Evolutionary conservation across 306 rosid genomes (phyloP).

Genomic region (Quercus robur): DNA sequence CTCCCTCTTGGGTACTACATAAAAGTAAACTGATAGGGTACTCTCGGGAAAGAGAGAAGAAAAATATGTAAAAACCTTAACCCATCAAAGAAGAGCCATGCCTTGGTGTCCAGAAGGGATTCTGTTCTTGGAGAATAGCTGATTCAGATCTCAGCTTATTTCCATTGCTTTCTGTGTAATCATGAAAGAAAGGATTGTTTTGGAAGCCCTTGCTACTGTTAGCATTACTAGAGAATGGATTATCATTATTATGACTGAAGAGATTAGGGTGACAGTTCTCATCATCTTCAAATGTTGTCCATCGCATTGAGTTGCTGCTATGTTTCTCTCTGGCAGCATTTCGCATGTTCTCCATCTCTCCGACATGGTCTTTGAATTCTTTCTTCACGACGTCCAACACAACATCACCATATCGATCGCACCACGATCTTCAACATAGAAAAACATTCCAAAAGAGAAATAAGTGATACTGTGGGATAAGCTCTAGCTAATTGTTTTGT

Average conservation of each 20-base stretch:
- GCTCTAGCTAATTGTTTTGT: too few relatives aligned
- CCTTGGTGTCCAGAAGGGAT: slow-evolving; percentile 47
- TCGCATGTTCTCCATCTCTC: slow-evolving; percentile 70
- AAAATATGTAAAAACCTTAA: neutral
- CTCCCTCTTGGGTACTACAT: neutral
- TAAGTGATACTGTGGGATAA: neutral
- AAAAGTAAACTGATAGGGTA: neutral
- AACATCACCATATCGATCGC: slow-evolving; percentile 68
- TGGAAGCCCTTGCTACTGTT: neutral
- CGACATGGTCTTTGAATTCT: slow-evolving; percentile 76
- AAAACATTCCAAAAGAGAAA: neutral
- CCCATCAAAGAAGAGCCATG: slow-evolving; percentile 13
- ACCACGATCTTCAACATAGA: slow-evolving; percentile 56
- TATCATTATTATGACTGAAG: slow-evolving; percentile 24
- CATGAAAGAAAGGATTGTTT: slow-evolving; percentile 48
- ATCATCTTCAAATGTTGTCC: slow-evolving; percentile 73
- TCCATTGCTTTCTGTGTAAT: slow-evolving; percentile 14
- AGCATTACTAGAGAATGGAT: slow-evolving; percentile 32
- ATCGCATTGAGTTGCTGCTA: slow-evolving; percentile 47
- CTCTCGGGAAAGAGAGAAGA: slow-evolving; percentile 1
- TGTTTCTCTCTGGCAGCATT: slow-evolving; percentile 52
- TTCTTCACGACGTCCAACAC: slow-evolving; percentile 77
- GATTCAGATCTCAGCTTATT: slow-evolving; percentile 44
- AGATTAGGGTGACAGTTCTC: slow-evolving; percentile 86
- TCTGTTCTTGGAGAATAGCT: slow-evolving; percentile 36